These are phyloP conservation scores for Penicillium parvum DNA, from an alignment of 495 filamentous ascomycete species.

Conservation along the genomic window DNA sequence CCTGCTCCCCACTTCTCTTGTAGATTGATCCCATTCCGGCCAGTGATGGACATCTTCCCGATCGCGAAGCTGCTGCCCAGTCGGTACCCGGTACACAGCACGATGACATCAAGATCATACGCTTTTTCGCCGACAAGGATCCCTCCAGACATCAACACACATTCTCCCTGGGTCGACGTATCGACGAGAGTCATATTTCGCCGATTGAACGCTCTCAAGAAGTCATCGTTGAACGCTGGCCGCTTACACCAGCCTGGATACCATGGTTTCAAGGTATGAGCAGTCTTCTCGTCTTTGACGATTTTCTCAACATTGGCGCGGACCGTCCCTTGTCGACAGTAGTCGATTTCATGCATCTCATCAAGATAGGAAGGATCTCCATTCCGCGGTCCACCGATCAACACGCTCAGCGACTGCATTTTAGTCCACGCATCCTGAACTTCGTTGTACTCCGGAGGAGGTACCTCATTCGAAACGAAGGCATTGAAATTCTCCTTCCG, in stretches of 20 bases:
- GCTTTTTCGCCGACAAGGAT: slow-evolving; percentile 28
- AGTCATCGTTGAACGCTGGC: slow-evolving; percentile 28
- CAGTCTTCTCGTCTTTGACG: slow-evolving; percentile 15
- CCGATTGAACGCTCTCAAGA: slow-evolving; percentile 31
- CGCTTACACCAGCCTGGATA: slow-evolving; percentile 32
- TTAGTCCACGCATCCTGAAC: slow-evolving; percentile 41
- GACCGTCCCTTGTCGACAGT: neutral
- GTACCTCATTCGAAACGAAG: slow-evolving; percentile 2
- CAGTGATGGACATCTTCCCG: slow-evolving; percentile 36
- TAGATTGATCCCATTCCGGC: slow-evolving; percentile 38
- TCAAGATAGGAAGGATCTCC: neutral
- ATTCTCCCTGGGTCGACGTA: no score
- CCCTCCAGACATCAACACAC: no score
- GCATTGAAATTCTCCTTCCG: slow-evolving; percentile 31
- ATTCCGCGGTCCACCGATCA: slow-evolving; percentile 2
- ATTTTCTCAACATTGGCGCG: neutral
- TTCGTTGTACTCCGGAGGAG: slow-evolving; percentile 18
- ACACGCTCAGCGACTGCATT: slow-evolving; percentile 5
- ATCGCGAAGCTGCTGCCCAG: slow-evolving; percentile 26
- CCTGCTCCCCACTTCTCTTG: slow-evolving; percentile 39
- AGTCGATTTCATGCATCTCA: slow-evolving; percentile 5
- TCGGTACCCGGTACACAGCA: slow-evolving; percentile 31
- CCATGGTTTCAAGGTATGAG: slow-evolving; percentile 29
- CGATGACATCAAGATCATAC: slow-evolving; percentile 36
- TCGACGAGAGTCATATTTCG: slow-evolving; percentile 27